Percentiles rank a stretch among this genome's conserved stretches.
Evolutionary conservation across 164 flowering plant species (phyloP).

Genomic region (Kalanchoe fedtschenkoi): DNA sequence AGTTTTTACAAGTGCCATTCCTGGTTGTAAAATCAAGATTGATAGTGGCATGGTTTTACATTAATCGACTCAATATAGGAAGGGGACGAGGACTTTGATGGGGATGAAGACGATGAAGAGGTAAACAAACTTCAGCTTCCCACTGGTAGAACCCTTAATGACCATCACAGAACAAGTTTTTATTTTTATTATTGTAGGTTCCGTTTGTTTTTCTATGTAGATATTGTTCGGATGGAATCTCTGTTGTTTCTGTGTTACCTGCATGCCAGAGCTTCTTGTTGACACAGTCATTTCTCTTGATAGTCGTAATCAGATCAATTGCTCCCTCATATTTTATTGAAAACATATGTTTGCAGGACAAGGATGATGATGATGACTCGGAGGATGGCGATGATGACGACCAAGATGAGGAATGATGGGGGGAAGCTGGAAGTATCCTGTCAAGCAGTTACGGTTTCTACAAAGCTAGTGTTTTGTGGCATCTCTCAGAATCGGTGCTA

Average conservation of each 20-base stretch:
- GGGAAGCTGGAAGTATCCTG: background rate
- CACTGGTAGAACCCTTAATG: no score
- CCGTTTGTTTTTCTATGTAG: no score
- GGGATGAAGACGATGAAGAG: constrained; percentile 44
- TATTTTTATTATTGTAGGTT: no score
- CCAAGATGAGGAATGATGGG: background rate
- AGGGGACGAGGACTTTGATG: constrained; percentile 56
- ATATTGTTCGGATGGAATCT: background rate
- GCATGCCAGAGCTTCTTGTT: background rate
- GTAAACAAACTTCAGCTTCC: constrained; percentile 10
- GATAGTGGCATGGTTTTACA: no score
- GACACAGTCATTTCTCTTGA: background rate
- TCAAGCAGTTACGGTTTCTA: background rate
- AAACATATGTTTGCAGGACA: background rate
- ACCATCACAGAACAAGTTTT: no score
- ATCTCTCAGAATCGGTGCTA: no score
- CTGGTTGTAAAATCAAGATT: no score
- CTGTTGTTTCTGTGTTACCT: no score
- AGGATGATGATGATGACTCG: background rate
- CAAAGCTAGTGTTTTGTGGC: no score
- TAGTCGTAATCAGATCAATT: background rate
- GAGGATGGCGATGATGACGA: background rate
- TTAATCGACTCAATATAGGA: no score
- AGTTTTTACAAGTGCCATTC: constrained; percentile 1
- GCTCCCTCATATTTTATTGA: background rate